Evolutionary conservation across 306 rosid species (phyloP).

Genomic region (Corylus americana): DNA sequence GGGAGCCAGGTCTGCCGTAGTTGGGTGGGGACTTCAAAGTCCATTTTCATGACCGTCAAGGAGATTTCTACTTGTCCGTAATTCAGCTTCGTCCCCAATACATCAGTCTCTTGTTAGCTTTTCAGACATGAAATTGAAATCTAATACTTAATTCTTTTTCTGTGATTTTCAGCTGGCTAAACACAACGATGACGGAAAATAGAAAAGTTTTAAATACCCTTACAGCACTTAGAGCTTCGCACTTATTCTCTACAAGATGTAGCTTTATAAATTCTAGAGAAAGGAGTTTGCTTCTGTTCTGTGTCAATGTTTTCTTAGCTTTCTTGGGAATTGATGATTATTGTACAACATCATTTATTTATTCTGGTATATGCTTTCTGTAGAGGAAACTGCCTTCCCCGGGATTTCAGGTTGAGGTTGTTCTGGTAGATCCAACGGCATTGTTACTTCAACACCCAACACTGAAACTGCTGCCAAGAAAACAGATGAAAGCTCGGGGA

Average conservation of each 20-base stretch:
- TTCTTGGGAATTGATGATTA: slow-evolving; percentile 12
- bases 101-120: slow-evolving; percentile 16
- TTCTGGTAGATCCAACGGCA: too few species aligned
- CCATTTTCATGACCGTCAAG: slow-evolving; percentile 95
- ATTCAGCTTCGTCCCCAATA: slow-evolving; percentile 7
- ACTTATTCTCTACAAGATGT: not conserved
- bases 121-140: slow-evolving; percentile 22
- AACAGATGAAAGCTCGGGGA: too few species aligned
- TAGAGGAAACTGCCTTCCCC: slow-evolving; percentile 33
- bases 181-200: slow-evolving; percentile 91
- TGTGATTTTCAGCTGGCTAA: slow-evolving; percentile 73
- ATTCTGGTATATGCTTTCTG: too few species aligned
- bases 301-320: not conserved
- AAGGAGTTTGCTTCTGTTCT: slow-evolving; percentile 20
- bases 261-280: not conserved
- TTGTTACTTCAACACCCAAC: too few species aligned
- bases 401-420: too few species aligned
- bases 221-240: not conserved
- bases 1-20: slow-evolving; percentile 96
- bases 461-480: too few species aligned
- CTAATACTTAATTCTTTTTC: slow-evolving; percentile 1
- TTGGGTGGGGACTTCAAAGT: slow-evolving; percentile 90
- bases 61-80: slow-evolving; percentile 94
- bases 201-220: slow-evolving; percentile 60
- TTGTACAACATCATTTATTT: slow-evolving; percentile 6